Evolutionary conservation across 352 stramenopile species (phyloP).

Genomic region (Pythium diclinum): DNA sequence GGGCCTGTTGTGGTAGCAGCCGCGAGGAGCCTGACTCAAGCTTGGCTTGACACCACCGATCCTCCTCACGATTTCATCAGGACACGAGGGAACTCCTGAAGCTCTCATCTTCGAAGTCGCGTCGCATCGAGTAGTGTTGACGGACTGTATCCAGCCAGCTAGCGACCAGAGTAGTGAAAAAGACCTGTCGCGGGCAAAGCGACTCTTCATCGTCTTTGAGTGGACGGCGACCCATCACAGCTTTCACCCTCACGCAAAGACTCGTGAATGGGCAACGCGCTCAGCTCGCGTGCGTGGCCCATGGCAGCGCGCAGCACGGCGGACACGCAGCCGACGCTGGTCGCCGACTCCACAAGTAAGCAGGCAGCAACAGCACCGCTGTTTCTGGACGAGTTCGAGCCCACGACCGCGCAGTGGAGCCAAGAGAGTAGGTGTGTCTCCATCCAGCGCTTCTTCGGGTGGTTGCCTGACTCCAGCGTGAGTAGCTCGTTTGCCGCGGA

Average conservation of each 20-base stretch:
- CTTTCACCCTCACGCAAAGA: background rate
- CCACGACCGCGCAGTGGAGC: conserved; percentile 44
- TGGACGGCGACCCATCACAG: background rate
- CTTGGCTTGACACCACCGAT: background rate
- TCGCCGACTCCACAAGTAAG: background rate
- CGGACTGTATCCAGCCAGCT: no score
- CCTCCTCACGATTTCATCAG: background rate
- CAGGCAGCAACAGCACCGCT: conserved; percentile 20
- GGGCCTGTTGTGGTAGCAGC: background rate
- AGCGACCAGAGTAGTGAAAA: background rate
- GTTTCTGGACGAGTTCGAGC: conserved; percentile 54
- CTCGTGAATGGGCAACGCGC: conserved; percentile 23
- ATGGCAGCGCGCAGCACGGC: background rate
- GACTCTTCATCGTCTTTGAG: background rate
- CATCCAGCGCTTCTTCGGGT: conserved; percentile 57
- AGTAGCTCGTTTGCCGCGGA: conserved; percentile 16
- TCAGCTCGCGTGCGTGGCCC: conserved; percentile 12
- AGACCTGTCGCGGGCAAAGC: background rate
- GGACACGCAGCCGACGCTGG: conserved; percentile 9
- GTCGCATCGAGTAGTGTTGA: no score
- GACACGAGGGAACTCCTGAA: background rate
- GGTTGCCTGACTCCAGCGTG: conserved; percentile 48
- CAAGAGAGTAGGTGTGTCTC: conserved; percentile 46
- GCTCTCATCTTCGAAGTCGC: background rate
- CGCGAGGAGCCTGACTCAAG: background rate